Evolutionary conservation across 106 monocot species (phyloP), one percentile per base, ranked within the genome.

Genomic region (Acorus gramineus): DNA sequence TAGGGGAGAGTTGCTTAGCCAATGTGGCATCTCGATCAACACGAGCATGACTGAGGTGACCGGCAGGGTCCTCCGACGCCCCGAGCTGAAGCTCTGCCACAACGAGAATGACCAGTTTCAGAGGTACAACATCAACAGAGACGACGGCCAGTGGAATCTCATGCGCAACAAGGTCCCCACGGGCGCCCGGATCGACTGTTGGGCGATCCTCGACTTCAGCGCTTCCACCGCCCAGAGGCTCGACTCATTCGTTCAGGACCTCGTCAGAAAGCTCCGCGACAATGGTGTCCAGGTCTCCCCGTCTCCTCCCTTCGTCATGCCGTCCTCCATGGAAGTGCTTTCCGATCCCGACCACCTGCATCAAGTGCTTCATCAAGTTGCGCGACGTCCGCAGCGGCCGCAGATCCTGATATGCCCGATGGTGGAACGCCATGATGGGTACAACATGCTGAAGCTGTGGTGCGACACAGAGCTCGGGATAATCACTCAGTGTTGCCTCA

Each of bases 381-480:
- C 52, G 14, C 11, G 64, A 8, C 11, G 62, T 6, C 7, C 46
- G 28, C 2, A 14, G 5, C 2, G 71, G 52, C 11, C 11, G 13
- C 69, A 83, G 61, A 57, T 77, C 3, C 73, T 83, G 7, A 64
- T 83, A 47, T 83, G 82, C 45, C 56, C 75, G 2, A 78, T 83
- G 78, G 42, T 75, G 2, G 63, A 55, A 1, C 12, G 46, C 14
- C 71, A 83, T 45, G 53, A 61, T 1, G 82, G 82, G 4, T 83
- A 79, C 66, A 75, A 68, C 53, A 75, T 43, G 9, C 59, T 83
- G 11, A 83, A 83, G 74, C 71, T 74, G 12, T 64, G 78, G 12
- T 75, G 74, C 42, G 82, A 83, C 56, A 74, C 69, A 2, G 71
- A 83, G 44, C 61, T 79, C 14, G 82, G 82, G 7, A 71, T 83